Evolutionary conservation across 768 basidiomycete genomes (phyloP), one percentile per base, ranked within the genome.

Genomic region (Serpula lacrymans): DNA sequence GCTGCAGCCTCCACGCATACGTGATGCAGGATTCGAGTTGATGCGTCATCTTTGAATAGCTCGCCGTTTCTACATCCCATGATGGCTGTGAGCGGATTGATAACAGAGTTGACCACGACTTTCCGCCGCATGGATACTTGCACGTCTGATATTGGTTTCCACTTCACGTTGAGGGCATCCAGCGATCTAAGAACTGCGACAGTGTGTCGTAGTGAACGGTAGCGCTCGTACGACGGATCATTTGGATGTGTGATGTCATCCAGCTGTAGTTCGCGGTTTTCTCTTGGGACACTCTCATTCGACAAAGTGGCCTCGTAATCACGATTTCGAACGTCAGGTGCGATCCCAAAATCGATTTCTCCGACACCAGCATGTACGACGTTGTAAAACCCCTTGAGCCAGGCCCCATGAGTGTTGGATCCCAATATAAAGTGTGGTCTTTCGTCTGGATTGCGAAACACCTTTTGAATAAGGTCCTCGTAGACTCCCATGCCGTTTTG

Each of bases 401-500:
- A 85, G 21, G 78, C 83, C 3, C 89, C 88, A 51, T 95, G 91
- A 1, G 82, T 85, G 46, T 87, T 93, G 20, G 81, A 78, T 11
- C 84, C 83, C 39, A 95, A 64, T 48, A 98, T 75, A 57, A 98
- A 91, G 52, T 88, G 82, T 10, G 94, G 94, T 26, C 94, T 79
- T 21, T 71, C 68, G 24, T 70, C 58, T 17, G 82, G 74, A 58
- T 92, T 84, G 14, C 74, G 82, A 59, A 92, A 98, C 30, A 91
- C 51, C 5, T 72, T 51, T 5, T 64, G 54, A 13, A 89, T 58
- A 34, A 96, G 71, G 45, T 78, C 67, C 41, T 98, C 94, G 60
- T 91, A 88, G 7, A 94, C 67, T 9, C 92, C 95, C 82, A 96
- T 88, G 18, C 95, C 95, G 57, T 95, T 95, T 55, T 95, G 89